phyloP scores from a whole-genome alignment of 192 early-diverging fungal species.

The Umbelopsis isabellina region DNA sequence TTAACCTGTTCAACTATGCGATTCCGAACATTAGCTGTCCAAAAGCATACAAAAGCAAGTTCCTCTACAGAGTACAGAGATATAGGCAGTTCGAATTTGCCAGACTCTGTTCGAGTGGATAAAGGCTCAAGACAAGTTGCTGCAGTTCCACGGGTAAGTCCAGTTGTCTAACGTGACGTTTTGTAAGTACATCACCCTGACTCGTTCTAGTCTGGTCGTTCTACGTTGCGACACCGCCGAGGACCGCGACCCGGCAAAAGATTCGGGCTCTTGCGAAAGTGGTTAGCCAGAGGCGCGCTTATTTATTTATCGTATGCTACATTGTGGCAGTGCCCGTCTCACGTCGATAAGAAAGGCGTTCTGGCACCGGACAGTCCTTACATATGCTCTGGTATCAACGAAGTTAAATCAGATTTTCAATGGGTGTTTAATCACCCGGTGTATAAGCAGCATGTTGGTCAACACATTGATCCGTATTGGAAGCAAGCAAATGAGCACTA shows the following conservation, averaged over 20 bases:
- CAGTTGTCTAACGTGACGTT: background rate
- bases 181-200: background rate
- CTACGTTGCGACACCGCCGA: background rate
- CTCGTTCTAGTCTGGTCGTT: background rate
- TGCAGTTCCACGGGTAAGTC: background rate
- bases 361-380: background rate
- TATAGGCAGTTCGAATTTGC: conserved; percentile 10
- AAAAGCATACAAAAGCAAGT: background rate
- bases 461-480: conserved; percentile 4
- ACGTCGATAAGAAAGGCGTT: background rate
- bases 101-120: background rate
- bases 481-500: background rate
- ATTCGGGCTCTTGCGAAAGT: background rate
- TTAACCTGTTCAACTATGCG: background rate
- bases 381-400: conserved; percentile 3
- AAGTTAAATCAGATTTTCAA: background rate
- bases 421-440: background rate
- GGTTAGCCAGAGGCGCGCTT: background rate
- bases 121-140: background rate
- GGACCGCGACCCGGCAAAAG: background rate
- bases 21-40: background rate
- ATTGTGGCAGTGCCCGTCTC: conserved; percentile 11
- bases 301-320: background rate
- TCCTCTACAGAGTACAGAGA: conserved; percentile 2
- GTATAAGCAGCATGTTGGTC: conserved; percentile 11